Evolutionary conservation across 805 yeast genomes (phyloP).

Genomic region (Pichia rugopelliculosa): DNA sequence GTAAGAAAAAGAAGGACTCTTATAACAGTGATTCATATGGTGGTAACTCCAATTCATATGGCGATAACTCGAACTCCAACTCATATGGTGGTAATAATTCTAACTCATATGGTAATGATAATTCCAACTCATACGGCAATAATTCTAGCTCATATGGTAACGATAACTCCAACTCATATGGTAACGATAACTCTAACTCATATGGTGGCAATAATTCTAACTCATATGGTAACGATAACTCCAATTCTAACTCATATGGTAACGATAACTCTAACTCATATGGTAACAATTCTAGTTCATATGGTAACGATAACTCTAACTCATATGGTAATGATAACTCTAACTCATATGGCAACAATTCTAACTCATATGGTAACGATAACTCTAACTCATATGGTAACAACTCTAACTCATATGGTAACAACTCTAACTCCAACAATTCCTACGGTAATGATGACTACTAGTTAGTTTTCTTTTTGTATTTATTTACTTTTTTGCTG

Average conservation of each 20-base stretch:
- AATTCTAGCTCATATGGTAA: conserved; percentile 9
- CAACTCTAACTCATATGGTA: conserved; percentile 15
- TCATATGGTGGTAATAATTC: conserved; percentile 18
- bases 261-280: conserved; percentile 16
- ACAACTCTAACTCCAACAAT: conserved; percentile 16
- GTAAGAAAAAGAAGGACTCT: conserved; percentile 6
- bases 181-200: conserved; percentile 19
- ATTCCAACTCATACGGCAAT: conserved; percentile 26
- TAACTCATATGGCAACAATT: conserved; percentile 24
- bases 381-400: conserved; percentile 24
- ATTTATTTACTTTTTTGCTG: too few species aligned
- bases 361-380: conserved; percentile 9
- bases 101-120: conserved; percentile 11
- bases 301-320: conserved; percentile 18
- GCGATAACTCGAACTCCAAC: conserved; percentile 15
- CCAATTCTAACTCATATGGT: conserved; percentile 10
- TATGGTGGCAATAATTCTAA: conserved; percentile 16
- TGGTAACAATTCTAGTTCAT: conserved; percentile 9
- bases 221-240: conserved; percentile 14
- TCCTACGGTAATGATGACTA: conserved; percentile 14
- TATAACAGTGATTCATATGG: conserved; percentile 14
- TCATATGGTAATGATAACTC: conserved; percentile 14
- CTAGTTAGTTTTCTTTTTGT: not conserved
- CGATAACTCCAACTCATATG: conserved; percentile 21
- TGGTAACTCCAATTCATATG: conserved; percentile 15